Base-by-base conservation (phyloP, 2,329 filamentous ascomycete genomes). In the Colletotrichum tanaceti region DNA sequence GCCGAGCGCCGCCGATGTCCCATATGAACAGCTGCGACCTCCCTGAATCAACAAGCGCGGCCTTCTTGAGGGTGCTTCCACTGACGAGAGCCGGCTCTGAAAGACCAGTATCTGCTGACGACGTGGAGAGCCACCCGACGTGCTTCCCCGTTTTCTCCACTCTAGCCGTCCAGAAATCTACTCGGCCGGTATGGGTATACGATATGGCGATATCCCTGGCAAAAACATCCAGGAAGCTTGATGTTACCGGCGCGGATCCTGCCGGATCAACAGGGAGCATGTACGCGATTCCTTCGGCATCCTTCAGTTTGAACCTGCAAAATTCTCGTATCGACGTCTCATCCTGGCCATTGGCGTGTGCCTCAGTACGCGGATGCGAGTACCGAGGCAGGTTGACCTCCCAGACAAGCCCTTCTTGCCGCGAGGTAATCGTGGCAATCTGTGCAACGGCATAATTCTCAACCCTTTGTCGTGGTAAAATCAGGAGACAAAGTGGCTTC, bases 231-330 rank as follows among this genome's bases (percentile, higher is more conserved):
- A 97, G 85, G 71, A 94, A 97, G 0, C 91, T 92, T 4, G 93
- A 92, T 13, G 89, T 87, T 3, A 90, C 85, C 1, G 90, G 87
- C 46, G 87, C 83, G 13, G 91, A 89, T 1, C 94, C 94, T 1
- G 93, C 94, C 58, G 94, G 93, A 74, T 97, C 94, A 54, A 97
- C 93, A 0, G 94, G 93, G 11, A 97, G 82, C 20, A 97, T 85
- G 71, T 90, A 90, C 16, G 87, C 85, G 52, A 91, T 77, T 58
- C 87, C 85, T n/a, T 88, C 85, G 0, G 82, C 80, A 20, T 83
- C 83, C 0, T 89, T 86, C 3, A 97, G 82, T 62, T 90, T 83
- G 75, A 97, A 96, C 1, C 80, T 86, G 75, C 89, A 93, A 71
- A 93, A 93, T 71, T 94, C 87, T 16, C 80, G 78, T 41, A 96